Base-by-base conservation (phyloP, 228 moss, liverwort and hornwort species). In the Sphagnum magellanicum region DNA sequence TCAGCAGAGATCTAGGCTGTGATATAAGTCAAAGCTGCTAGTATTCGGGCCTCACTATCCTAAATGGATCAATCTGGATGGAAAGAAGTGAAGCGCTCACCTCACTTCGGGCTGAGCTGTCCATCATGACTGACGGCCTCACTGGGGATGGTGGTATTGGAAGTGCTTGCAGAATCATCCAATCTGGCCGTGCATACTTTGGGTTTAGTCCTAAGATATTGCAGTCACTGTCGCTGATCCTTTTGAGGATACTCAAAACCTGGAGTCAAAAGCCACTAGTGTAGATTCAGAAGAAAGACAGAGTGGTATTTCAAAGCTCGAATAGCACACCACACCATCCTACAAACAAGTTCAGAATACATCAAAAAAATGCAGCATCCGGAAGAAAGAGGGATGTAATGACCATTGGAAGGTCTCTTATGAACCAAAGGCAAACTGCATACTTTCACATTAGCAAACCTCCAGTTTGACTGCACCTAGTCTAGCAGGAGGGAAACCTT, bases 91-190 rank as follows among this genome's bases (percentile, higher is more conserved):
- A 49, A 50, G 15, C 5, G 61, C 69, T 75, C 70, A 88, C 87
- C 70, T 85, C 98, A 81, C 98, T 98, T 65, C 98, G 81, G 65
- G 98, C 98, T 60, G 98, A 98, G 78, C 98, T 98, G 79, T 98
- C 98, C 93, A 98, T 92, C 98, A 98, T 93, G 16, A 98, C 98
- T 68, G 98, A 98, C 46, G 98, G 98, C 17, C 98, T 83, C 73
- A 98, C 98, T 50, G 98, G 98, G 74, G 98, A 93, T 5, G 98
- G 98, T 67, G 98, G 98, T 62, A 98, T 89, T 63, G 98, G 98
- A 69, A 98, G 84, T 48, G 87, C 98, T 89, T 98, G 98, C 70
- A 98, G 73, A 63, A 98, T 93, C 84, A 98, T 78, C 98, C 98
- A 98, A 81, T 98, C 98, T 5, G 98, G 98, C 60, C 98, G 80